Evolutionary conservation across 2,329 filamentous ascomycete species (phyloP), one percentile per base, ranked within the genome.

Genomic region (Gnomoniopsis smithogilvyi): DNA sequence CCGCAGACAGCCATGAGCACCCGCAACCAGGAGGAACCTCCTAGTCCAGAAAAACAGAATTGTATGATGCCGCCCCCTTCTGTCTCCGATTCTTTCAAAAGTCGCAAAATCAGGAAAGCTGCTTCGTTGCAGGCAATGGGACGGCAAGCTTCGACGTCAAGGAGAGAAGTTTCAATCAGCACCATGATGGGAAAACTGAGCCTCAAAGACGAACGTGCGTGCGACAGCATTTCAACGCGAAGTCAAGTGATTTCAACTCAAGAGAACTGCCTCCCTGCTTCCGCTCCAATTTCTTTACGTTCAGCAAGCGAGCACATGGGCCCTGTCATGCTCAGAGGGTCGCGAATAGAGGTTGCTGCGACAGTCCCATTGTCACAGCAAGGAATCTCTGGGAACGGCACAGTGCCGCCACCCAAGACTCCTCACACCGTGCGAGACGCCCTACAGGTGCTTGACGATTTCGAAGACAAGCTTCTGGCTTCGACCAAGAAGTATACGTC

Each of bases 181-280:
- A 58, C 45, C 19, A 69, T 65, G 48, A 73, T 82, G 62, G 63
- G 67, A 38, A 67, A 69, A 15, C 62, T 83, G 61, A 76, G 70
- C 55, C 69, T 83, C 38, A 60, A 72, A 19, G 73, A 78, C 36
- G 63, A 68, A 22, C 59, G 51, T n/a, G 48, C 58, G 17, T 51
- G 49, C 41, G 45, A 60, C n/a, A 58, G 64, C 33, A 36, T 62
- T 22, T 53, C 50, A 61, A 64, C 38, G 62, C 71, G 71, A 66
- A 72, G 68, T 79, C 80, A 79, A 83, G 80, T 77, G 79, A 77
- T 70, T 67, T 72, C 73, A 64, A 67, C 63, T 51, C 62, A 56
- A 64, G 61, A 59, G 57, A 66, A 63, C 62, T 69, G 65, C 64
- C 63, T 64, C 62, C 66, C 55, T 45, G 62, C 33, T 60, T 60